phyloP scores from a whole-genome alignment of 768 basidiomycete genomes.

The Nidularia sp. region DNA sequence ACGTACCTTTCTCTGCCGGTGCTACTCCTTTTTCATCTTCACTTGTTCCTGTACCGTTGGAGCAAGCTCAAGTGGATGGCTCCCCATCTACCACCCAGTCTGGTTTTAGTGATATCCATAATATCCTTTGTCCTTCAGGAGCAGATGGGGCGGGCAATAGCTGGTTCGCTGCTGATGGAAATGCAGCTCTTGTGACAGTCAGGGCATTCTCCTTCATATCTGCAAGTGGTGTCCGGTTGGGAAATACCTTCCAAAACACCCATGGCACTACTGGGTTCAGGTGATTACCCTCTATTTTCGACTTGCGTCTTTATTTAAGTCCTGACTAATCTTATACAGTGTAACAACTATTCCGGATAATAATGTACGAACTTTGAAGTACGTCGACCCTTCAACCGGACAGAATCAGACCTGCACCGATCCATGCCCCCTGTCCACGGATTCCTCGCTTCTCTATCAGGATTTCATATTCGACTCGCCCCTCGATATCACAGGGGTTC shows the following conservation, averaged over 20 bases:
- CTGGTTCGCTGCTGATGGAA: conserved; percentile 81
- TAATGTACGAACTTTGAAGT: conserved; percentile 69
- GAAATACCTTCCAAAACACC: conserved; percentile 81
- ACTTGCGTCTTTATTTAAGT: conserved; percentile 4
- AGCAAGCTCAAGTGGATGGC: conserved; percentile 49
- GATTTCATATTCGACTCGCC: conserved; percentile 81
- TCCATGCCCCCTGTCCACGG: conserved; percentile 76
- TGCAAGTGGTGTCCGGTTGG: conserved; percentile 80
- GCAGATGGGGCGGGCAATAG: conserved; percentile 72
- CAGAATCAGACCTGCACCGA: conserved; percentile 74
- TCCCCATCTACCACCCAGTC: conserved; percentile 59
- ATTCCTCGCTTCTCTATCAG: conserved; percentile 79
- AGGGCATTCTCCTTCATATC: conserved; percentile 70
- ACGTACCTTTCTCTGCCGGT: conserved; percentile 76
- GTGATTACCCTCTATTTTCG: conserved; percentile 35
- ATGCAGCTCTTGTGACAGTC: conserved; percentile 69
- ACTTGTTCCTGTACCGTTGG: conserved; percentile 75
- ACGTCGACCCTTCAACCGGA: conserved; percentile 71
- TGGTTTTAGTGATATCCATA: conserved; percentile 59
- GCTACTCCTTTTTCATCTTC: conserved; percentile 88
- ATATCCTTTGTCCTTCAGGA: conserved; percentile 85
- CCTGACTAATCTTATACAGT: conserved; percentile 32
- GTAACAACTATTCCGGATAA: conserved; percentile 90
- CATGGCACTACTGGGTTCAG: conserved; percentile 87
- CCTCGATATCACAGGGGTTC: conserved; percentile 80